A percentile compares a stretch with the other conserved stretches of the same genome.
Conservation (phyloP, 2,329 filamentous ascomycete species). For the Aspergillus melleus region DNA sequence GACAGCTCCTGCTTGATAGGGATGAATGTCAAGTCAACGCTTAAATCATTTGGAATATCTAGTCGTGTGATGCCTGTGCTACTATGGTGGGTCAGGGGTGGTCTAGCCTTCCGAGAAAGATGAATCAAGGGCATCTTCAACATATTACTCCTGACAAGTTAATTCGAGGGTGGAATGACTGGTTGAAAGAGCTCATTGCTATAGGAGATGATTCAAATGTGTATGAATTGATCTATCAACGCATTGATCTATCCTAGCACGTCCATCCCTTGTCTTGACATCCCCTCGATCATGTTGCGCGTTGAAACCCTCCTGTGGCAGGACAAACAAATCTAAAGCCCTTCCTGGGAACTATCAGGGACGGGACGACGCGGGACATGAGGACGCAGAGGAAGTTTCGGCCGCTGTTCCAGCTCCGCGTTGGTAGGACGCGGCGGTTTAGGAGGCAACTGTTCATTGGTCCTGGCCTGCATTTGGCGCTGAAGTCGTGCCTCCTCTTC, state of each 20-base stretch:
- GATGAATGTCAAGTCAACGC: too few relatives aligned
- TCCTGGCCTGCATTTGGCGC: constrained; percentile 31
- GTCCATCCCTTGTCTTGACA: background rate
- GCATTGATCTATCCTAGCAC: background rate
- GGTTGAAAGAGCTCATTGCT: too few relatives aligned
- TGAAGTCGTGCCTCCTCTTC: constrained; percentile 25
- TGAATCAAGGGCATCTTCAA: too few relatives aligned
- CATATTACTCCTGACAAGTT: too few relatives aligned
- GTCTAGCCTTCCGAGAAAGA: too few relatives aligned
- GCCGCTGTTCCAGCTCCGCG: background rate
- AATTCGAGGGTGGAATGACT: too few relatives aligned
- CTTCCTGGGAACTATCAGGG: background rate
- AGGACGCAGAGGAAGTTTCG: background rate
- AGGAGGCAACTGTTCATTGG: constrained; percentile 28
- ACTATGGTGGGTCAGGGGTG: too few relatives aligned
- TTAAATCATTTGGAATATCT: too few relatives aligned
- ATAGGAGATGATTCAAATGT: too few relatives aligned
- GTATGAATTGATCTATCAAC: background rate
- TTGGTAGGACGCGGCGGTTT: background rate
- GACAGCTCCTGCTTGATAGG: too few relatives aligned
- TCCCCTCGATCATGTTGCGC: background rate
- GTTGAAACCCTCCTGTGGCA: background rate
- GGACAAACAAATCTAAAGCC: background rate
- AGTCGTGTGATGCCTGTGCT: too few relatives aligned
- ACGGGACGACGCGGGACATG: background rate